Base-by-base conservation (phyloP, 768 basidiomycete genomes). In the Megacollybia marginata region DNA sequence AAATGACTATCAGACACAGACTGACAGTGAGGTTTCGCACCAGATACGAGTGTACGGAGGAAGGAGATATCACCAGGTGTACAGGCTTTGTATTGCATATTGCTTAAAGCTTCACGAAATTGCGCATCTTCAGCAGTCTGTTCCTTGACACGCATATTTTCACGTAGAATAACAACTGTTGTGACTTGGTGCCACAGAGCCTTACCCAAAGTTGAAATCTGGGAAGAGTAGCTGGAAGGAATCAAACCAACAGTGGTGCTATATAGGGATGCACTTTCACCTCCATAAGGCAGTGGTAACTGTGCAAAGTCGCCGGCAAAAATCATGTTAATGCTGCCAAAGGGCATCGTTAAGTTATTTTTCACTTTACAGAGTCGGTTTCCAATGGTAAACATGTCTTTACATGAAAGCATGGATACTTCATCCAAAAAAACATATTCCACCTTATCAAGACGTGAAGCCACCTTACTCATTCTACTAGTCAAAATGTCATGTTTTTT, bases 271-370 rank as follows among this genome's bases (percentile, higher is more conserved):
- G n/a, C 23, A 49, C n/a, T n/a, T n/a, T n/a, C n/a, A n/a, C n/a
- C n/a, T n/a, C 62, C 5, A 62, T 47, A 28, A 62, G 61, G 1
- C 13, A 50, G 64, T 12, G 61, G 64, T 6, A 66, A 44, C 44
- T 66, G 64, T 2, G 58, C 62, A 56, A 66, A 64, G 36, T 66
- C 63, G 16, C 63, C 65, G 15, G 63, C 63, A 42, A 65, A 53
- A 15, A 66, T 63, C 28, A 66, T 51, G 34, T 57, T 61, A 11
- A 58, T 55, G 1, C 65, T 59, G 18, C 60, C 63, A 52, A 61
- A 63, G 13, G 55, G 49, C 5, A 44, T 28, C 19, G 33, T 35
- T 46, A 0, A 63, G 58, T 2, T 48, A 45, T 16, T 58, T 51
- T 6, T 60, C 31, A 34, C 49, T 49, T 10, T n/a, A 6, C 33